Conservation (phyloP, 1,284 basidiomycete species). For the Ustilago esculenta region DNA sequence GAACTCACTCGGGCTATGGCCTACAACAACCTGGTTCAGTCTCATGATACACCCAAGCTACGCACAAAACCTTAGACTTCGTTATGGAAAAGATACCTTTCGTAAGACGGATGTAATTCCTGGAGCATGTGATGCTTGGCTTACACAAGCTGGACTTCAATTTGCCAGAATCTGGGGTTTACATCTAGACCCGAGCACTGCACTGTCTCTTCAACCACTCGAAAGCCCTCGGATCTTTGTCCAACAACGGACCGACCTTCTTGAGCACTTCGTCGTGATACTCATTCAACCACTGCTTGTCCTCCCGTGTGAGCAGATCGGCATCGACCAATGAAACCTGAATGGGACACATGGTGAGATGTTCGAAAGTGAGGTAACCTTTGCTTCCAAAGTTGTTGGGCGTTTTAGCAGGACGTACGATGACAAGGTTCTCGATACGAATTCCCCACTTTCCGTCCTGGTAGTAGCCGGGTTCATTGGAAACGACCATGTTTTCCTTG, state of each 20-base stretch:
- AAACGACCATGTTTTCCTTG: slow-evolving; percentile 64
- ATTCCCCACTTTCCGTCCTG: slow-evolving; percentile 91
- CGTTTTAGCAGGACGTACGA: slow-evolving; percentile 69
- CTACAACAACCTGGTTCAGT: too few species aligned
- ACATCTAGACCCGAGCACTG: slow-evolving; percentile 17
- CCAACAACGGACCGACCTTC: slow-evolving; percentile 81
- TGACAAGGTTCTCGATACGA: slow-evolving; percentile 80
- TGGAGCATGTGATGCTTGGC: too few species aligned
- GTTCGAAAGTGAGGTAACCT: slow-evolving; percentile 57
- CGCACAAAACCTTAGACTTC: too few species aligned
- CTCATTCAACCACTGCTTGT: slow-evolving; percentile 82
- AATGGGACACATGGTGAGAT: slow-evolving; percentile 73
- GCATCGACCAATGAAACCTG: slow-evolving; percentile 83
- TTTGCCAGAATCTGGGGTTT: too few species aligned
- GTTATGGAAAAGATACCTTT: too few species aligned
- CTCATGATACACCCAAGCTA: too few species aligned
- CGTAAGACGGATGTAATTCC: too few species aligned
- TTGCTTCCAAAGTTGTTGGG: slow-evolving; percentile 82
- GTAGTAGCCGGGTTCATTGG: slow-evolving; percentile 85
- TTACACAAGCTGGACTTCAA: too few species aligned
- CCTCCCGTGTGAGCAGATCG: slow-evolving; percentile 74
- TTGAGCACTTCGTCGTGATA: slow-evolving; percentile 82
- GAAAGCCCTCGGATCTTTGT: slow-evolving; percentile 77
- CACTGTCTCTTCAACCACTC: slow-evolving; percentile 80
- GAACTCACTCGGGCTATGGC: too few species aligned